Percentiles rank a stretch among this genome's conserved stretches.
These are phyloP conservation scores for Albatrellus ellisii DNA, from an alignment of 768 basidiomycete genomes.

Conservation along the genomic window DNA sequence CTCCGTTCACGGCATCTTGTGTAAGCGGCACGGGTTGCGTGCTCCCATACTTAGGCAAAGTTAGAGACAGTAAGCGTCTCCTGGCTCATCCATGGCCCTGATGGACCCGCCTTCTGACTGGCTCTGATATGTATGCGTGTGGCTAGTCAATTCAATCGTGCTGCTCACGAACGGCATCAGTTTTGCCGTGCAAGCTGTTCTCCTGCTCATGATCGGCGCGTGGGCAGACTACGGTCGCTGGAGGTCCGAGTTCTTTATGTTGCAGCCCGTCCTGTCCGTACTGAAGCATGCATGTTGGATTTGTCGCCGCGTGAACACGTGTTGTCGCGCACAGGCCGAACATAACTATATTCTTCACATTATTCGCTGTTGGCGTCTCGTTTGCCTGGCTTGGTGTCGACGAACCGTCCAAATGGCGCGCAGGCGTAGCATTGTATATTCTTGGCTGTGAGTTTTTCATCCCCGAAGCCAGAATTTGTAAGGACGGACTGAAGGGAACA, in stretches of 20 bases:
- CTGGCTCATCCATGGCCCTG: background rate
- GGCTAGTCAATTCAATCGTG: slow-evolving; percentile 61
- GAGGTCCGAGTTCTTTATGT: slow-evolving; percentile 30
- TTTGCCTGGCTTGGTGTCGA: slow-evolving; percentile 73
- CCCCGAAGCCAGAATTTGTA: slow-evolving; percentile 9
- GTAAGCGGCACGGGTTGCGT: slow-evolving; percentile 39
- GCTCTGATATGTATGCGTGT: background rate
- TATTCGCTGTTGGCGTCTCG: slow-evolving; percentile 50
- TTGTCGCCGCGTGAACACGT: too few species aligned
- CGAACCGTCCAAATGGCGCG: slow-evolving; percentile 47
- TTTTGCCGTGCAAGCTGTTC: slow-evolving; percentile 60
- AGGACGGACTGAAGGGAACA: background rate
- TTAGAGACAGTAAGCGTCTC: slow-evolving; percentile 43
- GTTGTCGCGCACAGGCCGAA: slow-evolving; percentile 44
- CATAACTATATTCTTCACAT: slow-evolving; percentile 63
- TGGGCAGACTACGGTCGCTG: slow-evolving; percentile 79
- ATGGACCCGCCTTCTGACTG: background rate
- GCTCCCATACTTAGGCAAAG: slow-evolving; percentile 47
- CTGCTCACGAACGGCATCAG: slow-evolving; percentile 70
- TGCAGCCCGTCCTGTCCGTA: background rate
- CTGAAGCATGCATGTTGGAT: background rate
- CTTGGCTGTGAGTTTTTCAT: slow-evolving; percentile 38
- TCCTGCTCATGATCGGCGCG: slow-evolving; percentile 54
- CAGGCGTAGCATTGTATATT: slow-evolving; percentile 48
- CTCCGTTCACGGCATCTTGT: slow-evolving; percentile 41